phyloP scores from a whole-genome alignment of 495 filamentous ascomycete species.

The Penicillium robsamsonii region DNA sequence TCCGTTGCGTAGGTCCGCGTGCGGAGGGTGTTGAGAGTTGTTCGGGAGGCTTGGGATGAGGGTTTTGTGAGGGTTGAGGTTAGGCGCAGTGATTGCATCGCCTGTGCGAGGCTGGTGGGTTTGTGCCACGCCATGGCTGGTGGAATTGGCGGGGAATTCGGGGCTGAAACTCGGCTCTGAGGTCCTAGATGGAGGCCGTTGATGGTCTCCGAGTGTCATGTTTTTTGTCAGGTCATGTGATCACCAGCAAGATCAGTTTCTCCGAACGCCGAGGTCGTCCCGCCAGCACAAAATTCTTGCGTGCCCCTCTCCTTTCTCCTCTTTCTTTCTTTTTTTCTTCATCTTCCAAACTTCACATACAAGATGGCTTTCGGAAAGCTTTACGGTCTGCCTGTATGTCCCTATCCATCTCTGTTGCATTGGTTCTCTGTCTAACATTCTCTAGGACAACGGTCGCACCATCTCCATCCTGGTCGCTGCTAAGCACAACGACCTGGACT shows the following conservation, averaged over 20 bases:
- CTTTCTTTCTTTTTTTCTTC: constrained; percentile 33
- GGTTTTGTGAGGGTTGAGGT: constrained; percentile 19
- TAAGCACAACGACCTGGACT: constrained; percentile 89
- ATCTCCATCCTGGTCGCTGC: constrained; percentile 85
- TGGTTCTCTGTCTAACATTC: constrained; percentile 16
- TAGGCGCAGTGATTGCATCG: constrained; percentile 40
- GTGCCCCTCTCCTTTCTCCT: constrained; percentile 34
- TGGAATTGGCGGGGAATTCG: constrained; percentile 3
- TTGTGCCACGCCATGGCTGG: constrained; percentile 37
- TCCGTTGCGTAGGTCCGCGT: constrained; percentile 36
- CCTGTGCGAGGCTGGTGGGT: constrained; percentile 38
- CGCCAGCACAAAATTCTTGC: constrained; percentile 41
- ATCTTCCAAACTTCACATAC: constrained; percentile 32
- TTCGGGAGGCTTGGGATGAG: constrained; percentile 10
- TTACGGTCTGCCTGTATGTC: constrained; percentile 78
- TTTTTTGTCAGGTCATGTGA: constrained; percentile 24
- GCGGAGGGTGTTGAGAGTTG: constrained; percentile 13
- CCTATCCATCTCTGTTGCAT: constrained; percentile 6
- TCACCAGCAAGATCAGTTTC: constrained; percentile 6
- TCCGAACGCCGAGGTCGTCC: constrained; percentile 8
- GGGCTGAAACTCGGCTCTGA: neutral
- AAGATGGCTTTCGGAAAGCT: constrained; percentile 96
- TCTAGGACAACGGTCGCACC: constrained; percentile 83
- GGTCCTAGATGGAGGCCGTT: constrained; percentile 5
- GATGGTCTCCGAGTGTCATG: constrained; percentile 9